Evolutionary conservation across 805 yeast genomes (phyloP).

Genomic region (Lipomyces yamadae): DNA sequence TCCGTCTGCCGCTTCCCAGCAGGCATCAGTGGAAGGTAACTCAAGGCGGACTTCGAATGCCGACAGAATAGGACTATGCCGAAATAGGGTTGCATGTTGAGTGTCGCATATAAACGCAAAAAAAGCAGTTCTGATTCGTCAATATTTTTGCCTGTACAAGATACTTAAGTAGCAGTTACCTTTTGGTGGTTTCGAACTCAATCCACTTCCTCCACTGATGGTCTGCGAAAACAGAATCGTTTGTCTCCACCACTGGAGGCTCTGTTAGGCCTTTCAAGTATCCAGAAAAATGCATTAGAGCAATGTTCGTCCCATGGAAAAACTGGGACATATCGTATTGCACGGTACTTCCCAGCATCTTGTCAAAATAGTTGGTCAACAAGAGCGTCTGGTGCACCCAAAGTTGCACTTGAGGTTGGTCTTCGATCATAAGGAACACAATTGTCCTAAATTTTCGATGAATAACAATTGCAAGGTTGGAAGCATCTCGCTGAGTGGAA

Average conservation of each 20-base stretch:
- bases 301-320: conserved; percentile 44
- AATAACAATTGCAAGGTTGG: conserved; percentile 40
- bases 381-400: conserved; percentile 44
- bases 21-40: conserved; percentile 53
- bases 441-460: conserved; percentile 42
- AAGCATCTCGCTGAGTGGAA: conserved; percentile 38
- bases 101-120: conserved; percentile 52
- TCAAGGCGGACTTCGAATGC: conserved; percentile 53
- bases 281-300: conserved; percentile 44
- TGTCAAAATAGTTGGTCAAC: conserved; percentile 42
- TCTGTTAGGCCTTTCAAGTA: conserved; percentile 39
- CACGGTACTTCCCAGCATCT: conserved; percentile 42
- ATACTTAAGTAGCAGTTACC: conserved; percentile 7
- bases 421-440: conserved; percentile 41
- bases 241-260: conserved; percentile 34
- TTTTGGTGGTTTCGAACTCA: conserved; percentile 51
- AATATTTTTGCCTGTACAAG: not conserved
- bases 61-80: conserved; percentile 47
- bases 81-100: conserved; percentile 48
- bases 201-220: conserved; percentile 55
- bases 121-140: conserved; percentile 46
- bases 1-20: conserved; percentile 49
- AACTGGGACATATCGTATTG: conserved; percentile 45
- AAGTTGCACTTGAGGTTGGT: conserved; percentile 42
- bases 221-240: conserved; percentile 32